phyloP scores from a whole-genome alignment of 2,329 filamentous ascomycete species.

The Pseudogymnoascus sp. region DNA sequence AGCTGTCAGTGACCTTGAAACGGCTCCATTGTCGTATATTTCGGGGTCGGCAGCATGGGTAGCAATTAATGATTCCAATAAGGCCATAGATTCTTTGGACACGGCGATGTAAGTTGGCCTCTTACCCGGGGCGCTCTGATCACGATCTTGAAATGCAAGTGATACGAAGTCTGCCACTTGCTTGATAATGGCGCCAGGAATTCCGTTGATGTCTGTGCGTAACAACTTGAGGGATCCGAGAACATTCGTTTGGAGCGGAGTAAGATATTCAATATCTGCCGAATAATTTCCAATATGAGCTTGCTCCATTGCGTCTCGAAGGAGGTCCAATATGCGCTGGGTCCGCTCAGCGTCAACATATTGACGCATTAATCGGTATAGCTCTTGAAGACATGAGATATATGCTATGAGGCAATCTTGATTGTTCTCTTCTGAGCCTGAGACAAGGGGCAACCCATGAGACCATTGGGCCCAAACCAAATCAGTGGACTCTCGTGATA shows the following conservation, averaged over 20 bases:
- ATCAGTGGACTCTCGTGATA: slow-evolving; percentile 44
- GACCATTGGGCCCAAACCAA: slow-evolving; percentile 66
- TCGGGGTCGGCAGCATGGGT: slow-evolving; percentile 55
- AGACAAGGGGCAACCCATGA: slow-evolving; percentile 50
- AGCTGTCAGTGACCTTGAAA: slow-evolving; percentile 57
- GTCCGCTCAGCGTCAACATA: slow-evolving; percentile 57
- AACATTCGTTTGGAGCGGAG: slow-evolving; percentile 63
- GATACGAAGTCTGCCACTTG: slow-evolving; percentile 65
- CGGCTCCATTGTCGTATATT: slow-evolving; percentile 62
- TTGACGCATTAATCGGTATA: slow-evolving; percentile 67
- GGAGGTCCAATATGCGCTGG: slow-evolving; percentile 60
- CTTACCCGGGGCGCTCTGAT: slow-evolving; percentile 31
- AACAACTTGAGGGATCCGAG: slow-evolving; percentile 62
- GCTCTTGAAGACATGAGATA: slow-evolving; percentile 63
- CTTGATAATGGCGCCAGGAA: slow-evolving; percentile 60
- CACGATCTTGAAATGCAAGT: slow-evolving; percentile 52
- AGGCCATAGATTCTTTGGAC: slow-evolving; percentile 71
- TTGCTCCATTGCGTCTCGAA: slow-evolving; percentile 63
- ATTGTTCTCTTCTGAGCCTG: slow-evolving; percentile 46
- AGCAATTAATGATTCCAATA: slow-evolving; percentile 55
- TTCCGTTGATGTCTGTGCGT: slow-evolving; percentile 56
- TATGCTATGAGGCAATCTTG: slow-evolving; percentile 84
- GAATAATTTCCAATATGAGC: slow-evolving; percentile 63
- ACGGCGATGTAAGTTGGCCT: slow-evolving; percentile 79
- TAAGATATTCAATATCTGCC: slow-evolving; percentile 65